Conservation (phyloP, 2,329 filamentous ascomycete genomes). For the Xylariales sp. region DNA sequence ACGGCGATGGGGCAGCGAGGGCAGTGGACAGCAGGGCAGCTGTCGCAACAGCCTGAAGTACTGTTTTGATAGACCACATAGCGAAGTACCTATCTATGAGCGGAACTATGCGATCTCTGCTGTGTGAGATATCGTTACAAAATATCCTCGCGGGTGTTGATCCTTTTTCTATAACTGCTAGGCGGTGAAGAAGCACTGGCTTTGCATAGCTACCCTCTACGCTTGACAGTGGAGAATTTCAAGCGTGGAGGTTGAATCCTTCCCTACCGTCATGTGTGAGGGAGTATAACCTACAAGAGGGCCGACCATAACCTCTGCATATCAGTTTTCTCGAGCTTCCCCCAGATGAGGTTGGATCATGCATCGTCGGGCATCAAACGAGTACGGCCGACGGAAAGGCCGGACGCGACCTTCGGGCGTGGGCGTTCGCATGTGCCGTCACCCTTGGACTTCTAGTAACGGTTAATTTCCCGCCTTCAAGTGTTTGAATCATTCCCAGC, state of each 20-base stretch:
- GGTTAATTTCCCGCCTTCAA: background rate
- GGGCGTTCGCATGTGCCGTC: too few species aligned
- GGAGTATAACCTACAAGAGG: too few species aligned
- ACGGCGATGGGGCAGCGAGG: conserved; percentile 18
- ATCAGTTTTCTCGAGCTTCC: background rate
- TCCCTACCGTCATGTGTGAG: too few species aligned
- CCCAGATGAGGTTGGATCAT: background rate
- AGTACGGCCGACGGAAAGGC: background rate
- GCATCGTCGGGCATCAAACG: background rate
- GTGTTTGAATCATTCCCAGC: background rate
- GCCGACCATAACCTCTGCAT: background rate
- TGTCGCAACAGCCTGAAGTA: conserved; percentile 19
- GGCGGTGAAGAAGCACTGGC: background rate
- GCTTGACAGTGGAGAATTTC: too few species aligned
- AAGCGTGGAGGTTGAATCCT: too few species aligned
- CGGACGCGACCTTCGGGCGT: background rate
- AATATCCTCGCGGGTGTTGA: background rate
- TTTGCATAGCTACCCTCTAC: background rate
- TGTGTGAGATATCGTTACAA: background rate
- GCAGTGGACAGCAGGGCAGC: conserved; percentile 13
- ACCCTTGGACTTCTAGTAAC: background rate
- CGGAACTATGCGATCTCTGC: background rate
- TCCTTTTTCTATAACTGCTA: background rate
- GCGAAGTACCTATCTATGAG: background rate
- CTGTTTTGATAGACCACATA: conserved; percentile 27